phyloP scores from a whole-genome alignment of 1,139 yeast species.

The Geotrichum restrictum region DNA sequence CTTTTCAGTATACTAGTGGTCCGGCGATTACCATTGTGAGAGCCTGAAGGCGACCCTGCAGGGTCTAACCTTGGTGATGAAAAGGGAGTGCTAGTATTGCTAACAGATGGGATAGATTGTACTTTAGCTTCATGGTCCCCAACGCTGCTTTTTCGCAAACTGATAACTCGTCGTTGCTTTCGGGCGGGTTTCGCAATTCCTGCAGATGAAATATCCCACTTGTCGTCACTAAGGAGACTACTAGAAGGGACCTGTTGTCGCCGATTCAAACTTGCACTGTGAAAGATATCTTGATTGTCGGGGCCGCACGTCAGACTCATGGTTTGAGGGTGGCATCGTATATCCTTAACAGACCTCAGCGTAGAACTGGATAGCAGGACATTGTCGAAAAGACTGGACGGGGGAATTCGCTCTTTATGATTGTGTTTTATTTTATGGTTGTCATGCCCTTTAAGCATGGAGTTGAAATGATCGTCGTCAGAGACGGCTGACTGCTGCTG shows the following conservation, averaged over 20 bases:
- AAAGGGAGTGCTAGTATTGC: neutral
- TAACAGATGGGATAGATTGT: neutral
- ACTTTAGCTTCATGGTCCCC: neutral
- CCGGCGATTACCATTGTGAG: neutral
- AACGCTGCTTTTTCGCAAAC: constrained; percentile 6
- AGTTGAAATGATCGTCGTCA: constrained; percentile 6
- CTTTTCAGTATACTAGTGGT: neutral
- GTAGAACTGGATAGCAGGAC: constrained; percentile 4
- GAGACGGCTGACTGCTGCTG: neutral
- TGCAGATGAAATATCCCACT: neutral
- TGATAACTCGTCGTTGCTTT: constrained; percentile 13
- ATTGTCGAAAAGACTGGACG: neutral
- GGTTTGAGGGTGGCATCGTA: neutral
- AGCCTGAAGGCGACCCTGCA: neutral
- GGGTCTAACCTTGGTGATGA: constrained; percentile 1
- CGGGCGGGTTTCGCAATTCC: constrained; percentile 1
- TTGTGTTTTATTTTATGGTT: neutral
- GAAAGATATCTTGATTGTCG: neutral
- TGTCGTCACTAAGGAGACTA: constrained; percentile 1
- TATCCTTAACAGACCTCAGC: constrained; percentile 8
- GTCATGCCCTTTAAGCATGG: constrained; percentile 8
- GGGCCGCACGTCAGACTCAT: neutral
- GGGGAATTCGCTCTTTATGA: neutral
- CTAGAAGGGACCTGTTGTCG: neutral
- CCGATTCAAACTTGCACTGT: neutral